Conservation (phyloP, 176 grass and related monocot species). For the Raddia guianensis region DNA sequence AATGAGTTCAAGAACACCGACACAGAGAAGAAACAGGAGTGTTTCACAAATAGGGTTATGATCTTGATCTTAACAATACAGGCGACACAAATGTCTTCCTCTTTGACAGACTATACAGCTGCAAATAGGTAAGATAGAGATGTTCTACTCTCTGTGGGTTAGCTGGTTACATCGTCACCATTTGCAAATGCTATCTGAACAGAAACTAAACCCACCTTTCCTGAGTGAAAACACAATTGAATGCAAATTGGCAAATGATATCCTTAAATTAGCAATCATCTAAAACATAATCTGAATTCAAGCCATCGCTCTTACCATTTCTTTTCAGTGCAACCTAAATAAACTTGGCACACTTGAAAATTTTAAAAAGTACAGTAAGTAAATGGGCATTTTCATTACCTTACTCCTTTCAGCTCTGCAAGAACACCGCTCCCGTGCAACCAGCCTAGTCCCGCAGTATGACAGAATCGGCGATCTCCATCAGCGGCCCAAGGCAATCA, state of each 20-base stretch:
- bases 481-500: conserved; percentile 55
- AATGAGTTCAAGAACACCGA: not conserved
- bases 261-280: no score
- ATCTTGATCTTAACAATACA: conserved; percentile 10
- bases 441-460: conserved; percentile 71
- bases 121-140: not conserved
- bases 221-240: not conserved
- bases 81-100: not conserved
- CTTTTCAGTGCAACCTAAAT: conserved; percentile 4
- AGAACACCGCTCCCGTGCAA: not conserved
- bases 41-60: not conserved
- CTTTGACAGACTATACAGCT: conserved; percentile 1
- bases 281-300: not conserved
- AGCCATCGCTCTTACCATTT: not conserved
- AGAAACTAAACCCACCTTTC: not conserved
- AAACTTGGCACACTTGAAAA: conserved; percentile 2
- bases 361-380: not conserved
- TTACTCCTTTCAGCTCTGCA: conserved; percentile 37
- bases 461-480: conserved; percentile 70
- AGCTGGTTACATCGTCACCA: not conserved
- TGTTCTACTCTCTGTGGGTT: not conserved
- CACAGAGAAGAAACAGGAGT: not conserved
- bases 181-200: not conserved
- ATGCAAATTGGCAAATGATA: no score
- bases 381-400: conserved; percentile 25